phyloP scores from a whole-genome alignment of 139 green algal species.

The Closterium sp. region DNA sequence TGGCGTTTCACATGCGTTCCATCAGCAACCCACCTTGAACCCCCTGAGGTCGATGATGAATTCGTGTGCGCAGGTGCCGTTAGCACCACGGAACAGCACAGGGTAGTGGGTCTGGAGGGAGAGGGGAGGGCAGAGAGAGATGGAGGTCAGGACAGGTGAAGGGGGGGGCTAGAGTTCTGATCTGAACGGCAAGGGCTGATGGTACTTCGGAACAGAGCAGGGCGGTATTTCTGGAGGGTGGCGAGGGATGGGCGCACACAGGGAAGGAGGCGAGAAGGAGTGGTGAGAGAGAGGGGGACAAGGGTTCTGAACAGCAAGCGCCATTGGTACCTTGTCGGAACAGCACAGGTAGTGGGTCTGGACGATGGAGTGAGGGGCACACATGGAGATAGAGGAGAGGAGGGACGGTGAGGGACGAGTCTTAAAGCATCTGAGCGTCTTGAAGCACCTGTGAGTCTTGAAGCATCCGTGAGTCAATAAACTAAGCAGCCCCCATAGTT shows the following conservation, averaged over 20 bases:
- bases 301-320: background rate
- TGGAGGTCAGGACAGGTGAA: background rate
- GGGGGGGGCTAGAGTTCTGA: too few relatives aligned
- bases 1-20: background rate
- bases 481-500: background rate
- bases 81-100: conserved; percentile 64
- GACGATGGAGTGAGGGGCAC: too few relatives aligned
- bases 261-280: background rate
- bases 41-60: conserved; percentile 94
- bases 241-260: background rate
- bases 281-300: background rate
- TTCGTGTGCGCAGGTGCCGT: conserved; percentile 96
- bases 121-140: background rate
- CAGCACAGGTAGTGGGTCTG: background rate
- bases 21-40: conserved; percentile 67
- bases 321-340: background rate
- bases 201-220: conserved; percentile 62
- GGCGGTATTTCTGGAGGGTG: conserved; percentile 45
- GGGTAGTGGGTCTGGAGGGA: conserved; percentile 50
- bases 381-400: too few relatives aligned
- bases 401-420: background rate
- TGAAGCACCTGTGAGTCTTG: too few relatives aligned
- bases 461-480: too few relatives aligned
- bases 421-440: background rate
- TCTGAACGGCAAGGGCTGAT: background rate